Conservation (phyloP, 495 filamentous ascomycete genomes). For the Xylaria curta region DNA sequence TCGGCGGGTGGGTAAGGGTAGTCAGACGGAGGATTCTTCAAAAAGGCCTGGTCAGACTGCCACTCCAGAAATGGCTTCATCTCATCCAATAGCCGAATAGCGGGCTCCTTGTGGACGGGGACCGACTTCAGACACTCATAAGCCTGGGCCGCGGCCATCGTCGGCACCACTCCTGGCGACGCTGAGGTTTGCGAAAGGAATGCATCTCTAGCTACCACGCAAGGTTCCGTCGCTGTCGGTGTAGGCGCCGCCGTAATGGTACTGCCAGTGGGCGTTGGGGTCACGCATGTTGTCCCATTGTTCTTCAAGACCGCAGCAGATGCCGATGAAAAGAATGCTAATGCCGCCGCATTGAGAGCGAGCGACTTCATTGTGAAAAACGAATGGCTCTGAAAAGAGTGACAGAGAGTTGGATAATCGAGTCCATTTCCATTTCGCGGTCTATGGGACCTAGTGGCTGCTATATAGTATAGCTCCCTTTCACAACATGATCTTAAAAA, state of each 20-base stretch:
- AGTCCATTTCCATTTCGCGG: not conserved
- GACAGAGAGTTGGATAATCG: conserved; percentile 21
- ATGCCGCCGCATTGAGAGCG: not conserved
- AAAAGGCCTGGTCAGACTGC: conserved; percentile 42
- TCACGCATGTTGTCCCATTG: conserved; percentile 12
- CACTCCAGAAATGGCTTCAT: conserved; percentile 46
- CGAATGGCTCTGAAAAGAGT: conserved; percentile 18
- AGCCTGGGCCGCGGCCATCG: conserved; percentile 43
- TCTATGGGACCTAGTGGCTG: not conserved
- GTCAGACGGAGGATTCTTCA: conserved; percentile 43
- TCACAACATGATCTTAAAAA: not conserved
- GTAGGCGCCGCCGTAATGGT: conserved; percentile 14
- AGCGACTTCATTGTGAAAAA: conserved; percentile 18
- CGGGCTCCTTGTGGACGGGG: conserved; percentile 40
- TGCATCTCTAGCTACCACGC: conserved; percentile 22
- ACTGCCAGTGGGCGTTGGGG: conserved; percentile 3
- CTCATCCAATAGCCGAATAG: conserved; percentile 41
- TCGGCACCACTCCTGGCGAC: conserved; percentile 22
- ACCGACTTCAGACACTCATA: conserved; percentile 48
- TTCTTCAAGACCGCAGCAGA: conserved; percentile 10
- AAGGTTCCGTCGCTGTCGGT: conserved; percentile 18
- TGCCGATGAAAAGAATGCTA: conserved; percentile 8
- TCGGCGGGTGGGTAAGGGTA: conserved; percentile 48
- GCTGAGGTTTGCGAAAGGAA: not conserved
- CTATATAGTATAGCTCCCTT: conserved; percentile 8